Base-by-base conservation (phyloP, 2,329 filamentous ascomycete species). In the Tolypocladium amazonense region DNA sequence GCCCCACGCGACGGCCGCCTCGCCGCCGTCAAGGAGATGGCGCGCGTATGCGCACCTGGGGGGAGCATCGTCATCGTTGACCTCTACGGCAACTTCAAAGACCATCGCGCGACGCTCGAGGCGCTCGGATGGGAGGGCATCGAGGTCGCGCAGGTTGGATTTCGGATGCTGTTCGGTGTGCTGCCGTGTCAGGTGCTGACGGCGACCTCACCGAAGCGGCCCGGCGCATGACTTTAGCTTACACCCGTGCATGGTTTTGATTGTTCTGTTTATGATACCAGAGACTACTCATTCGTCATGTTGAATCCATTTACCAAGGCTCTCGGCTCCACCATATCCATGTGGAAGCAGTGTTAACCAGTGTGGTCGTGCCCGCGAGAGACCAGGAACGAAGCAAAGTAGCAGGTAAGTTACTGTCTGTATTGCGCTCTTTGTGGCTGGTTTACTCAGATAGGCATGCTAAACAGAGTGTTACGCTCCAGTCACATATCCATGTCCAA, bases 131-230 rank as follows among this genome's bases (percentile, higher is more conserved):
- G 60, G 59, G 56, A 50, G 30, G 55, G 60, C 6, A 58, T 63
- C 14, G 38, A 59, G 12, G 59, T 63, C 25, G 47, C 57, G 8
- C 23, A 55, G 20, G 60, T 62, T 6, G 60, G 62, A 1, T 52
- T 60, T 38, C 50, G 43, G 20, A 63, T 63, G 62, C 38, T 63
- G 41, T 63, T 58, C 50, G 62, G 62, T 7, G 39, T 45, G 14
- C 52, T 62, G 52, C 61, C 62, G 2, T 63, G 61, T 41, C 61
- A 63, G 52, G 59, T 62, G 20, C 53, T 62, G 47, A 60, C 54
- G 14, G 62, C 62, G 20, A 62, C 25, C 25, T 27, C 50, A 27
- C 47, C 47, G 27, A 14, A 4, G 18, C 18, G 15, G 27, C 8
- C 27, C 15, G 27, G 2, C 12, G 47, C 27, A 33, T 52, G 27